phyloP scores from a whole-genome alignment of 2,329 filamentous ascomycete species.

The Ceratocystis eucalypticola region DNA sequence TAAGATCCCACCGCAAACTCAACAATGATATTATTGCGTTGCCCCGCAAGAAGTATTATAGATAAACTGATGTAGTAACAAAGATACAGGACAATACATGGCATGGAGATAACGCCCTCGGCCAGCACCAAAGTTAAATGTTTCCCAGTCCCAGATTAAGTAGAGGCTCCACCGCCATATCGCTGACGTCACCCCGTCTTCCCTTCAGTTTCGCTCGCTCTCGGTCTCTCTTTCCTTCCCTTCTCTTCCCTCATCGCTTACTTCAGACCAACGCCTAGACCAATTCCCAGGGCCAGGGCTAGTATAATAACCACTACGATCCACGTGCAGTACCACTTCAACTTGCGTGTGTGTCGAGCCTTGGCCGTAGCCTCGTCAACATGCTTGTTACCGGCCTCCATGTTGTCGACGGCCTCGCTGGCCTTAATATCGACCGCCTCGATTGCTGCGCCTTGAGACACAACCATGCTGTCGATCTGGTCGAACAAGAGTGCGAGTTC shows the following conservation, averaged over 20 bases:
- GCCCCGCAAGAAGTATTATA: background rate
- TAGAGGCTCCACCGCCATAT: background rate
- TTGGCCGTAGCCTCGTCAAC: slow-evolving; percentile 57
- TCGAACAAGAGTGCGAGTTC: slow-evolving; percentile 60
- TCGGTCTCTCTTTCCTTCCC: background rate
- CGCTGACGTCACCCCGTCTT: background rate
- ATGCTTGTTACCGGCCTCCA: slow-evolving; percentile 40
- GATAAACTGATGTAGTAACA: no score
- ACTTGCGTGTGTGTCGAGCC: slow-evolving; percentile 53
- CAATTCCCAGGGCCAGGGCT: slow-evolving; percentile 41
- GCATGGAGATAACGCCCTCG: no score
- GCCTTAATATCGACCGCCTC: slow-evolving; percentile 51
- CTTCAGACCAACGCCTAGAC: slow-evolving; percentile 35
- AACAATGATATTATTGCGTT: background rate
- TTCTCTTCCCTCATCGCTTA: slow-evolving; percentile 1
- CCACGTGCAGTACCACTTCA: slow-evolving; percentile 62
- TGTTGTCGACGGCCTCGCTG: slow-evolving; percentile 49
- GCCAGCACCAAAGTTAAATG: background rate
- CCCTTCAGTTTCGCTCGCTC: background rate
- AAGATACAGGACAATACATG: no score
- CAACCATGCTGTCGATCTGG: slow-evolving; percentile 60
- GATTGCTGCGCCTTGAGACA: slow-evolving; percentile 56
- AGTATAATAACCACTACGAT: slow-evolving; percentile 46
- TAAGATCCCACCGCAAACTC: background rate
- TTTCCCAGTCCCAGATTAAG: background rate